Evolutionary conservation across 2,329 filamentous ascomycete genomes (phyloP).

Genomic region (Trematosphaeria pertusa): DNA sequence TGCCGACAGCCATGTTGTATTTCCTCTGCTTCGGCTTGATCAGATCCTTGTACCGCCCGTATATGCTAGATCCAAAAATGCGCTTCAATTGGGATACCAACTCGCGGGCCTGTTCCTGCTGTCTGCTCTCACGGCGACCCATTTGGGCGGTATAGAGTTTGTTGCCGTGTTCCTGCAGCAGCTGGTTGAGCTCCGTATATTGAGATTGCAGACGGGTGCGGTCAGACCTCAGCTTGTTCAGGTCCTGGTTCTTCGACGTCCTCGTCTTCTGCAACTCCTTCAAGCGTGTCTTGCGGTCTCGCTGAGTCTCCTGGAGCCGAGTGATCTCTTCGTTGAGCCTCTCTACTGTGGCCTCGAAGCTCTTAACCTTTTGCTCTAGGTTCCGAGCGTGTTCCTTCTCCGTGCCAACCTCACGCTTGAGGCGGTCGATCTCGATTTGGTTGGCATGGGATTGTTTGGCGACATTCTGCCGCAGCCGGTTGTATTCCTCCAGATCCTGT

Average conservation of each 20-base stretch:
- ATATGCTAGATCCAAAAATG: constrained; percentile 80
- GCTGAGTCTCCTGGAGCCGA: constrained; percentile 72
- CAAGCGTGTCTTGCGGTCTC: constrained; percentile 66
- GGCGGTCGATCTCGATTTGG: constrained; percentile 81
- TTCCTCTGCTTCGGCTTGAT: constrained; percentile 98
- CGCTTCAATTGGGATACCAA: constrained; percentile 86
- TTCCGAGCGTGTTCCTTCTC: constrained; percentile 91
- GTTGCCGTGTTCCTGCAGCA: constrained; percentile 79
- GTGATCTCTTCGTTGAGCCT: constrained; percentile 76
- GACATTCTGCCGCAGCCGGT: constrained; percentile 81
- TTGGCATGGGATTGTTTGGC: constrained; percentile 82
- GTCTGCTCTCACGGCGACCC: constrained; percentile 82
- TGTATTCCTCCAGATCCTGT: constrained; percentile 88
- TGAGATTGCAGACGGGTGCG: constrained; percentile 69
- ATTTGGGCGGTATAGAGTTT: constrained; percentile 87
- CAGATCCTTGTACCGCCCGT: constrained; percentile 86
- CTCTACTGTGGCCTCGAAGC: constrained; percentile 73
- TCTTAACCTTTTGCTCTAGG: constrained; percentile 86
- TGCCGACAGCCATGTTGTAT: constrained; percentile 90
- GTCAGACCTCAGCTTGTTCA: constrained; percentile 65
- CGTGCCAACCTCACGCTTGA: constrained; percentile 87
- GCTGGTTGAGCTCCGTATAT: constrained; percentile 89
- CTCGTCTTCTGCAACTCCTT: constrained; percentile 79
- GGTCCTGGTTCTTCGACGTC: constrained; percentile 86
- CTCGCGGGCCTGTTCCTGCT: constrained; percentile 82